phyloP scores from a whole-genome alignment of 306 rosid genomes.

The Corylus heterophylla region DNA sequence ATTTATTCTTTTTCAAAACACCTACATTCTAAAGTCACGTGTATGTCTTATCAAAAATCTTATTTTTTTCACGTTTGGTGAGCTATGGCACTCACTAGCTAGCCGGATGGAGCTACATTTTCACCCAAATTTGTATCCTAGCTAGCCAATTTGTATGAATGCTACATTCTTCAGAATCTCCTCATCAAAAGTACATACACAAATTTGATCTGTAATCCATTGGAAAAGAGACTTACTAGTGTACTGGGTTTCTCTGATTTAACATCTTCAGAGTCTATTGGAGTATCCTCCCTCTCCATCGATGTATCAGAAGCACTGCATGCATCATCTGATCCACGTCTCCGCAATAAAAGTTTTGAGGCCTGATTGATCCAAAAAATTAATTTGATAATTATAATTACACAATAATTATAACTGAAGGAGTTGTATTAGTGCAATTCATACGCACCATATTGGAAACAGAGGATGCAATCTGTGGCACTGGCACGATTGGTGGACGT shows the following conservation, averaged over 20 bases:
- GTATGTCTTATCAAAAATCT: no score
- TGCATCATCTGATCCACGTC: conserved; percentile 29
- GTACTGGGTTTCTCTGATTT: conserved; percentile 25
- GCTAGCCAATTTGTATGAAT: background rate
- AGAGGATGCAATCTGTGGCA: conserved; percentile 62
- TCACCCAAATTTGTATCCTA: no score
- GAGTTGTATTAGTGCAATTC: conserved; percentile 10
- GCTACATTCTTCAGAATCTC: background rate
- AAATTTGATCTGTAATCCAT: conserved; percentile 12
- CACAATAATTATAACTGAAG: background rate
- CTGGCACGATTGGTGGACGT: conserved; percentile 43
- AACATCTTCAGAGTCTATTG: conserved; percentile 35
- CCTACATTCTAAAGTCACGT: no score
- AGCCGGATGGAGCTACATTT: no score
- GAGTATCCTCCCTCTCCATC: conserved; percentile 25
- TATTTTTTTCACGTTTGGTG: no score
- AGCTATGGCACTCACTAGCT: no score
- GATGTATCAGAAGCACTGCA: conserved; percentile 17
- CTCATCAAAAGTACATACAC: conserved; percentile 5
- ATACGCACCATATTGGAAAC: conserved; percentile 69
- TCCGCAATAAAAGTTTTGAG: conserved; percentile 42
- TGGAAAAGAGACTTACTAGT: conserved; percentile 34
- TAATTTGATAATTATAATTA: conserved; percentile 8
- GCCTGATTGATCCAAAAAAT: conserved; percentile 44
- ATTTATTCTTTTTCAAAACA: no score